These are phyloP conservation scores for Pseudopyrenochaeta lycopersici DNA, from an alignment of 2,329 filamentous ascomycete genomes.

Conservation along the genomic window DNA sequence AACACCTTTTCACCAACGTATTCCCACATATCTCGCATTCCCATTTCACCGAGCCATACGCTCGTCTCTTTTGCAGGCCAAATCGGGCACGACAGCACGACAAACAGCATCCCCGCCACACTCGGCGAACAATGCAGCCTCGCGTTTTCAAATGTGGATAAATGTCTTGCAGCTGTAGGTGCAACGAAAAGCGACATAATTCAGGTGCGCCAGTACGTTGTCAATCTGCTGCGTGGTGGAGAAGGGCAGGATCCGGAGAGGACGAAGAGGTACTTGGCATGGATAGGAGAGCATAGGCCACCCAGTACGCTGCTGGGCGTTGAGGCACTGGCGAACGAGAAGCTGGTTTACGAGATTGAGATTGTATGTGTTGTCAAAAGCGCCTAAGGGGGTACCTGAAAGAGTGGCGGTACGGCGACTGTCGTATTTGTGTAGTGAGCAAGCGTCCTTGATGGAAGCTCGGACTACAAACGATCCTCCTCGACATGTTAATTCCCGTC, in stretches of 20 bases:
- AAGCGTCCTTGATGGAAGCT: too few species aligned
- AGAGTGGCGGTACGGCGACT: too few species aligned
- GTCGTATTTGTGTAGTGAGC: too few species aligned
- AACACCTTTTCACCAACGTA: slow-evolving; percentile 6
- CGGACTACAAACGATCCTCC: too few species aligned
- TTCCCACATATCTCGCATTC: slow-evolving; percentile 12
- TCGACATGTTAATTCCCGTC: too few species aligned
- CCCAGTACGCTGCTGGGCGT: slow-evolving; percentile 13
- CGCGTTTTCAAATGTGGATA: slow-evolving; percentile 12
- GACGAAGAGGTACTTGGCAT: slow-evolving; percentile 9
- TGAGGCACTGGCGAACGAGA: slow-evolving; percentile 4
- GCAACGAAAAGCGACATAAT: slow-evolving; percentile 12
- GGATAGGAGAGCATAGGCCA: slow-evolving; percentile 11
- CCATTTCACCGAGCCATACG: slow-evolving; percentile 1
- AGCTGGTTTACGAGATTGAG: slow-evolving; percentile 15
- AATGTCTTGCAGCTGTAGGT: slow-evolving; percentile 10
- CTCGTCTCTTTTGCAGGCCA: slow-evolving; percentile 15
- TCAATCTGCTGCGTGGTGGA: slow-evolving; percentile 4
- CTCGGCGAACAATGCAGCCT: slow-evolving; percentile 11
- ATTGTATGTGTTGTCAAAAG: slow-evolving; percentile 9
- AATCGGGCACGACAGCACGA: slow-evolving; percentile 7
- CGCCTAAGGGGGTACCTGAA: too few species aligned
- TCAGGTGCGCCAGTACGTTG: slow-evolving; percentile 15
- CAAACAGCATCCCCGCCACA: slow-evolving; percentile 1
- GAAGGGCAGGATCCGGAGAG: slow-evolving; percentile 7